phyloP scores from a whole-genome alignment of 495 filamentous ascomycete genomes.

The Neurospora sp. region DNA sequence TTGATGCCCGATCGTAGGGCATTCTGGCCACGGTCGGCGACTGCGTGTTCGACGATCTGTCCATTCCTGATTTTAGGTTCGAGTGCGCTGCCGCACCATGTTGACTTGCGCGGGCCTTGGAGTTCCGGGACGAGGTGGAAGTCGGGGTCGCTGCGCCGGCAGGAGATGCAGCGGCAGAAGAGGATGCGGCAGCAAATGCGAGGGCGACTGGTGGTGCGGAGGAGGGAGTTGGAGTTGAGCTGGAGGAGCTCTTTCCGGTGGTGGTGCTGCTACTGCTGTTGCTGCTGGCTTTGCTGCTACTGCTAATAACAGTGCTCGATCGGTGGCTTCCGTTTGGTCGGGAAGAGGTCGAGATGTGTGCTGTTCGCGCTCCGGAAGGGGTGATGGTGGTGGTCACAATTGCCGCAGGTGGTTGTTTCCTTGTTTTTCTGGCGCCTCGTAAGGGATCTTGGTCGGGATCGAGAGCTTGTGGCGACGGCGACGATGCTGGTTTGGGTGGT shows the following conservation, averaged over 20 bases:
- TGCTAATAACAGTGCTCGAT: not conserved
- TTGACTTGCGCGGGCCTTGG: not conserved
- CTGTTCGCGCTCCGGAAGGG: constrained; percentile 14
- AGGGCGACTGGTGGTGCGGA: constrained; percentile 1
- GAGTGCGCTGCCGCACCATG: not conserved
- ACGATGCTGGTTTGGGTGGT: not conserved
- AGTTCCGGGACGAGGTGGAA: not conserved
- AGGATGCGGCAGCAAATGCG: not conserved
- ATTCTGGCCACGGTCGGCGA: constrained; percentile 11
- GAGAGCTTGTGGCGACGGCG: not conserved
- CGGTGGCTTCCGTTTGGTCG: not conserved
- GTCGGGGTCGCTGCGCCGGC: not conserved
- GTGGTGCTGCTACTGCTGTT: not conserved
- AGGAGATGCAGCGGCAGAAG: not conserved
- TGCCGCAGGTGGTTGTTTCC: constrained; percentile 18
- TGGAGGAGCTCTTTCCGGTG: not conserved
- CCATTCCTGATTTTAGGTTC: not conserved
- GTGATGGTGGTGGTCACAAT: constrained; percentile 22
- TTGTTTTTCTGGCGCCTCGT: not conserved
- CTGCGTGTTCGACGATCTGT: not conserved
- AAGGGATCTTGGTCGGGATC: not conserved
- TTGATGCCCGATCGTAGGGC: constrained; percentile 18
- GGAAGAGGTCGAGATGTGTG: constrained; percentile 20
- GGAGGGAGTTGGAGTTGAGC: constrained; percentile 9
- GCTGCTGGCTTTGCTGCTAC: constrained; percentile 3